Percentiles rank a stretch among this genome's conserved stretches.
Conservation (phyloP, 2,329 filamentous ascomycete species). For the Colletotrichum orbiculare region DNA sequence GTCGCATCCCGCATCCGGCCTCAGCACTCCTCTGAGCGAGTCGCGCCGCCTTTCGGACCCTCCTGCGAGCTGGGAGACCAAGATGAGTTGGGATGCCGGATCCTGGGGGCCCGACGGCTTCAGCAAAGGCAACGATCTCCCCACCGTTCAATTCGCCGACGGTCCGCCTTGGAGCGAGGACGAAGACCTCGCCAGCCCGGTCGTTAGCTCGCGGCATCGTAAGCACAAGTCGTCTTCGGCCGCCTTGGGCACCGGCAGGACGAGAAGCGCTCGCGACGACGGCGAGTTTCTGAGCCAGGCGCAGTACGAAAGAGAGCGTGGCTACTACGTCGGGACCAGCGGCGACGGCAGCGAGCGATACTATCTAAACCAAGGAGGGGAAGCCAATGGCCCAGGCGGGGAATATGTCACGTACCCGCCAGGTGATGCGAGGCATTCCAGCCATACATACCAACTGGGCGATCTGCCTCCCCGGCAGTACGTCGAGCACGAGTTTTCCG, state of each 20-base stretch:
- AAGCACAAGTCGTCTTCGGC: constrained; percentile 81
- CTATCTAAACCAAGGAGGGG: constrained; percentile 76
- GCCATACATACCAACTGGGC: constrained; percentile 57
- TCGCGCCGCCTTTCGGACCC: constrained; percentile 84
- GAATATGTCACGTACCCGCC: constrained; percentile 84
- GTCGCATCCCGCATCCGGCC: constrained; percentile 76
- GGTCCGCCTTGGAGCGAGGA: constrained; percentile 96
- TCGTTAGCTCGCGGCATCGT: constrained; percentile 85
- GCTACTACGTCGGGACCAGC: constrained; percentile 74
- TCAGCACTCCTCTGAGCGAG: constrained; percentile 88
- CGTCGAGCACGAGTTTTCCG: constrained; percentile 65
- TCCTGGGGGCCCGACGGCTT: constrained; percentile 64
- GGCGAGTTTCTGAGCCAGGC: constrained; percentile 57
- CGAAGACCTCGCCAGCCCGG: constrained; percentile 91
- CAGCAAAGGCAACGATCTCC: constrained; percentile 72
- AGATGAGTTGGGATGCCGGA: constrained; percentile 65
- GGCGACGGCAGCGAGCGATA: constrained; percentile 80
- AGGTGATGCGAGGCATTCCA: constrained; percentile 69
- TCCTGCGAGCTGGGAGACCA: constrained; percentile 79
- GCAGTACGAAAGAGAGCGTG: constrained; percentile 69
- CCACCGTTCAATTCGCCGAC: constrained; percentile 85
- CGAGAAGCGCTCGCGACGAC: constrained; percentile 50
- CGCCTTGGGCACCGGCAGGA: constrained; percentile 58
- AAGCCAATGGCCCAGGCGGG: constrained; percentile 80
- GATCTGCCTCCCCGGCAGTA: constrained; percentile 59